Evolutionary conservation across 2,329 filamentous ascomycete species (phyloP).

Genomic region (Pseudocercospora crystallina): DNA sequence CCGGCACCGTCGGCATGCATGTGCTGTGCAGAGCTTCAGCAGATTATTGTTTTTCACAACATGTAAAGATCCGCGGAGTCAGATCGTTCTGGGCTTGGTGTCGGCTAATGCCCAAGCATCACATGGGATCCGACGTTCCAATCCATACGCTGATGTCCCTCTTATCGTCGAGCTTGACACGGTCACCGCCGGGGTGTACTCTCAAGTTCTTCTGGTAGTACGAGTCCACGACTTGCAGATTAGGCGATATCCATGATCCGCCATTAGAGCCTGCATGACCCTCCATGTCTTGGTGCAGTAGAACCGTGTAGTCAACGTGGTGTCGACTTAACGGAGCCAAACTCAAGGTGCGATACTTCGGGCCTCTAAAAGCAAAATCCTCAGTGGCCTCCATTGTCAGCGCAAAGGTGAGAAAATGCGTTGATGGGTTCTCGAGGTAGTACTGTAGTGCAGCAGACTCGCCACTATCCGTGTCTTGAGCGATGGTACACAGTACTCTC

Average conservation of each 20-base stretch:
- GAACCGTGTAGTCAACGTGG: conserved; percentile 69
- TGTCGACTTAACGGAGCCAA: conserved; percentile 79
- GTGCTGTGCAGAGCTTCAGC: too few species aligned
- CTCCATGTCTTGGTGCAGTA: conserved; percentile 56
- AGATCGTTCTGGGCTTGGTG: too few species aligned
- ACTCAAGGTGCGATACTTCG: conserved; percentile 77
- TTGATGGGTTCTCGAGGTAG: conserved; percentile 89
- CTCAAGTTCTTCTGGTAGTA: conserved; percentile 91
- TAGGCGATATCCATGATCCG: conserved; percentile 69
- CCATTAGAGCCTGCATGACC: conserved; percentile 7
- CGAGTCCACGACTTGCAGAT: conserved; percentile 76
- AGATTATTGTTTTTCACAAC: too few species aligned
- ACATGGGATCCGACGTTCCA: not conserved
- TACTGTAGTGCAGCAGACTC: conserved; percentile 52
- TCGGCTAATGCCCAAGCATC: not conserved
- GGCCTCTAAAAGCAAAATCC: conserved; percentile 87
- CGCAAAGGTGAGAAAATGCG: conserved; percentile 91
- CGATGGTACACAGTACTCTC: conserved; percentile 65
- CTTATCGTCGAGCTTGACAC: conserved; percentile 59
- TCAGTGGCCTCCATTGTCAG: conserved; percentile 89
- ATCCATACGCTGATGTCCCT: conserved; percentile 33
- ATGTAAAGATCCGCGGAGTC: too few species aligned
- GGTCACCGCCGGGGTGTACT: conserved; percentile 76
- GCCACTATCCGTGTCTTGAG: conserved; percentile 4
- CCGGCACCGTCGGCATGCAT: too few species aligned